Conservation (phyloP, 495 filamentous ascomycete genomes). For the Penicillium egyptiacum region DNA sequence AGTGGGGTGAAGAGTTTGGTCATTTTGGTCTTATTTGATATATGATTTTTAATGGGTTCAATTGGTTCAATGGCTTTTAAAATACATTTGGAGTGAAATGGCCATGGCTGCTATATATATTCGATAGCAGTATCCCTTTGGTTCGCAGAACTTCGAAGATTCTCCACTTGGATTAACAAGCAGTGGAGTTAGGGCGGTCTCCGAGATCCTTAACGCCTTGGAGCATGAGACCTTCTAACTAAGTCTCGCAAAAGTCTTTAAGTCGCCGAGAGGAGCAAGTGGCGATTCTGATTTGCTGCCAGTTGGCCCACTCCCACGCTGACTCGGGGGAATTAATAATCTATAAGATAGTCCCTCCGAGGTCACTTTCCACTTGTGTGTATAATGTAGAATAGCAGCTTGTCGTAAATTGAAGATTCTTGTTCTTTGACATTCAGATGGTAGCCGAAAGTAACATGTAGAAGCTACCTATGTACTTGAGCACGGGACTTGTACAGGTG, state of each 20-base stretch:
- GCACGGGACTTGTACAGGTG: neutral
- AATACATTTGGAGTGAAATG: neutral
- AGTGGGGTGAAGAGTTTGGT: conserved; percentile 55
- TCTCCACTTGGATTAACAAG: neutral
- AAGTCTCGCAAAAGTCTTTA: neutral
- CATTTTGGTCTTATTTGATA: conserved; percentile 15
- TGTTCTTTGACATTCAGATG: neutral
- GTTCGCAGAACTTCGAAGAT: neutral
- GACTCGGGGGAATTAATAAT: neutral
- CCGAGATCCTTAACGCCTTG: neutral
- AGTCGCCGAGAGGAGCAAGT: neutral
- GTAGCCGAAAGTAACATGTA: neutral
- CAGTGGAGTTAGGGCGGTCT: neutral
- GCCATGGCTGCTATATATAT: neutral
- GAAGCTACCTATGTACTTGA: neutral
- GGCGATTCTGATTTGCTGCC: neutral
- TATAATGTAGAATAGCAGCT: too few relatives aligned
- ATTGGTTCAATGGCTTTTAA: neutral
- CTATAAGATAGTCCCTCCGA: neutral
- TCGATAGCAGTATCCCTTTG: neutral
- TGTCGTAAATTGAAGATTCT: neutral
- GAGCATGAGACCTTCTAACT: too few relatives aligned
- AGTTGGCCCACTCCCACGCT: neutral
- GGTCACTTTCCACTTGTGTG: too few relatives aligned
- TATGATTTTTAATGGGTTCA: neutral